Evolutionary conservation across 208 protist genomes (phyloP).

Genomic region (Phytomonas francai): DNA sequence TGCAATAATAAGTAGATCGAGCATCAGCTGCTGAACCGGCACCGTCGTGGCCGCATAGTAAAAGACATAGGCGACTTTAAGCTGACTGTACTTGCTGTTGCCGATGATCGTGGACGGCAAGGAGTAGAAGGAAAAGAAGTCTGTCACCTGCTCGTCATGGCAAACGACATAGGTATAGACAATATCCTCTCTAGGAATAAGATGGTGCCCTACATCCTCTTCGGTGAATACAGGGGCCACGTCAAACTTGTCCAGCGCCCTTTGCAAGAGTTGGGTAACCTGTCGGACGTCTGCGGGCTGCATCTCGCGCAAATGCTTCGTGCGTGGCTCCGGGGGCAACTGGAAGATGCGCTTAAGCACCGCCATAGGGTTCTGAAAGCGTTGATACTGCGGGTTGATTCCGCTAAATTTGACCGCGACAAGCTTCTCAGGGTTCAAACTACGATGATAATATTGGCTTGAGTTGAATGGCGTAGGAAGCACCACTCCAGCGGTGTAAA

Average conservation of each 20-base stretch:
- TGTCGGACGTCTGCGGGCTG: constrained; percentile 60
- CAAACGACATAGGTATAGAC: constrained; percentile 95
- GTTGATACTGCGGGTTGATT: constrained; percentile 44
- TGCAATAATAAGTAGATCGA: constrained; percentile 89
- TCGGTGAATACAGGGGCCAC: constrained; percentile 87
- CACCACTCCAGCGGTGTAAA: constrained; percentile 97
- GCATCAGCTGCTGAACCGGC: constrained; percentile 81
- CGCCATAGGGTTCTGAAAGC: constrained; percentile 79
- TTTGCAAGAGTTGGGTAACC: constrained; percentile 67
- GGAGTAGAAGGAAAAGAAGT: constrained; percentile 97
- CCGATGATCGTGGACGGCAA: constrained; percentile 96
- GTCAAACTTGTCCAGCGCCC: constrained; percentile 70
- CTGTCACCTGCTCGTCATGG: constrained; percentile 78
- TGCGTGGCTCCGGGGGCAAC: constrained; percentile 49
- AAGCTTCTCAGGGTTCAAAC: constrained; percentile 97
- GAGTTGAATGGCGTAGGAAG: constrained; percentile 95
- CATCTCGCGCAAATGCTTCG: constrained; percentile 70
- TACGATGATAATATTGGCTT: constrained; percentile 95
- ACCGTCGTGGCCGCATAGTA: constrained; percentile 94
- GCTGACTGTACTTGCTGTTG: constrained; percentile 86
- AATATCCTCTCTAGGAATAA: constrained; percentile 91
- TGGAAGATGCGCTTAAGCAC: constrained; percentile 70
- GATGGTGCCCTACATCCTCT: constrained; percentile 94
- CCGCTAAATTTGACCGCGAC: constrained; percentile 78
- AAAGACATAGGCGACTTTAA: constrained; percentile 95